phyloP scores from a whole-genome alignment of 2,329 filamentous ascomycete species.

The Dothistroma septosporum region DNA sequence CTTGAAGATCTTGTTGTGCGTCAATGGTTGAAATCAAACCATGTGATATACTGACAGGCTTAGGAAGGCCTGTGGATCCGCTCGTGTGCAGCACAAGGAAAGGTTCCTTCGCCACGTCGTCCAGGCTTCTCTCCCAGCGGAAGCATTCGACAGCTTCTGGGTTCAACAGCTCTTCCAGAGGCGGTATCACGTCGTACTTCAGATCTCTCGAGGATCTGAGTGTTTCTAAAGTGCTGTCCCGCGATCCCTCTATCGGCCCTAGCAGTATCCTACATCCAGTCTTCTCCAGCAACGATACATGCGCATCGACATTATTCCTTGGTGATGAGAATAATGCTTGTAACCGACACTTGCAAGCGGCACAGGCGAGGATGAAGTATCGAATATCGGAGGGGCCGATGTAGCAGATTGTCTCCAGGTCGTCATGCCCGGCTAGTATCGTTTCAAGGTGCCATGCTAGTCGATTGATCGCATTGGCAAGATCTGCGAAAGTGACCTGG shows the following conservation, averaged over 20 bases:
- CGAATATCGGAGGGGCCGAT: constrained; percentile 14
- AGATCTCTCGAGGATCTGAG: not conserved
- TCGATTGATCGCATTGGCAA: constrained; percentile 12
- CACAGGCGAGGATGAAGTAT: constrained; percentile 16
- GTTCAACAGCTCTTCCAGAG: constrained; percentile 7
- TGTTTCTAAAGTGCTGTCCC: not conserved
- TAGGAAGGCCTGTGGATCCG: constrained; percentile 16
- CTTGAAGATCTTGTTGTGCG: constrained; percentile 11
- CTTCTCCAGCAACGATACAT: constrained; percentile 8
- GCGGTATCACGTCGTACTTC: constrained; percentile 2
- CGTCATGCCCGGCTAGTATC: not conserved
- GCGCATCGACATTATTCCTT: constrained; percentile 9
- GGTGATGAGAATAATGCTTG: constrained; percentile 14
- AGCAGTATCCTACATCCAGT: constrained; percentile 8
- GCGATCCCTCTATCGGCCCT: not conserved
- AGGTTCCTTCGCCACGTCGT: constrained; percentile 3
- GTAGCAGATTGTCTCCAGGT: constrained; percentile 12
- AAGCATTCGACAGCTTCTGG: not conserved
- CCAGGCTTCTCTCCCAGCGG: not conserved
- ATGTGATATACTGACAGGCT: constrained; percentile 9
- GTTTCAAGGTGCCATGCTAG: constrained; percentile 10
- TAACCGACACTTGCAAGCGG: constrained; percentile 11
- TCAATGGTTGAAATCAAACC: constrained; percentile 6
- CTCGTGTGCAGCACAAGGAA: constrained; percentile 15
- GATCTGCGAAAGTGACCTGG: constrained; percentile 5